Evolutionary conservation across 306 rosid species (phyloP).

Genomic region (Abrus precatorius): DNA sequence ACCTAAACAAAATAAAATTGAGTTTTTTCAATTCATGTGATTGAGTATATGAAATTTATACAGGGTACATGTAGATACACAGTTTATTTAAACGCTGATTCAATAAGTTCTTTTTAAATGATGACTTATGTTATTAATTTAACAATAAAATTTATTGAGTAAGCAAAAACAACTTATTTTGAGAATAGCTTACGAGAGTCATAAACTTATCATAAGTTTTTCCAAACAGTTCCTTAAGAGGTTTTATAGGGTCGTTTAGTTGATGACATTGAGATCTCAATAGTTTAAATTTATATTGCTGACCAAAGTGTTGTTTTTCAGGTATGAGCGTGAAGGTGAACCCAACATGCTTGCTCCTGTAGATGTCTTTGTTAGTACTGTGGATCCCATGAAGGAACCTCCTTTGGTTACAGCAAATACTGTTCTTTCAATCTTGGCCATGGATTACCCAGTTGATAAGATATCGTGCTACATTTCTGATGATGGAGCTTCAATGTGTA

Average conservation of each 20-base stretch:
- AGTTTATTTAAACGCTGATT: too few species aligned
- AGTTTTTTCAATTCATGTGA: not conserved
- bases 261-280: not conserved
- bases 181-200: too few species aligned
- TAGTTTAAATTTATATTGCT: not conserved
- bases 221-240: not conserved
- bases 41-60: not conserved
- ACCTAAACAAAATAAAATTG: not conserved
- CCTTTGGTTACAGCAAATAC: conserved; percentile 88
- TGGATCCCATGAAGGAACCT: conserved; percentile 96
- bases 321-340: conserved; percentile 83
- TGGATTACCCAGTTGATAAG: conserved; percentile 90
- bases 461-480: conserved; percentile 88
- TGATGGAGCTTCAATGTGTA: conserved; percentile 93
- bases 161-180: too few species aligned
- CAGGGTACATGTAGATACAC: too few species aligned
- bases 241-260: not conserved
- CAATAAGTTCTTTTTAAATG: too few species aligned
- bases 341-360: conserved; percentile 82
- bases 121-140: too few species aligned
- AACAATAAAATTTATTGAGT: too few species aligned
- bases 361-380: conserved; percentile 88
- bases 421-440: conserved; percentile 79
- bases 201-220: too few species aligned
- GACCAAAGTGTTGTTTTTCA: conserved; percentile 15